These are phyloP conservation scores for Dactylella cylindrospora DNA, from an alignment of 2,329 filamentous ascomycete species.

Conservation along the genomic window DNA sequence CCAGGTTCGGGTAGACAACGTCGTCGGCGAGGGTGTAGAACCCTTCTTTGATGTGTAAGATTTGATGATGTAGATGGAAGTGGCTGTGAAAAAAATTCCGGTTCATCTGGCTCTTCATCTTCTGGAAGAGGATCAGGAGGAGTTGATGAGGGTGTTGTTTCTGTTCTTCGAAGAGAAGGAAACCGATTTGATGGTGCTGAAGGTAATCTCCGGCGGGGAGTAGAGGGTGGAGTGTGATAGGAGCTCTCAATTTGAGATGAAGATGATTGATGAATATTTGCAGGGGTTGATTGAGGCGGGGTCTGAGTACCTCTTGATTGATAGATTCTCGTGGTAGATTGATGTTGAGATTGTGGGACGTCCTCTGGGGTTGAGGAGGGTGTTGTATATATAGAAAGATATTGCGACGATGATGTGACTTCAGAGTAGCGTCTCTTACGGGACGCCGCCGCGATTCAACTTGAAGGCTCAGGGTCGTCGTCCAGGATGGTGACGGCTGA, in stretches of 20 bases:
- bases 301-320: conserved; percentile 5
- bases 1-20: conserved; percentile 28
- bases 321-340: not conserved
- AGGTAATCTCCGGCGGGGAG: conserved; percentile 21
- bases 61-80: conserved; percentile 20
- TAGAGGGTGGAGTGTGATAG: conserved; percentile 16
- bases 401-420: conserved; percentile 25
- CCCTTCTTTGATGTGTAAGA: conserved; percentile 17
- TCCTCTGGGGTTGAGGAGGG: conserved; percentile 34
- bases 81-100: conserved; percentile 27
- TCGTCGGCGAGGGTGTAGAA: conserved; percentile 12
- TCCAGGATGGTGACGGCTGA: not conserved
- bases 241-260: conserved; percentile 1
- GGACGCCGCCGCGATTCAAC: conserved; percentile 42
- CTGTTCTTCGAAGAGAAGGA: conserved; percentile 29
- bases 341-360: not conserved
- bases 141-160: conserved; percentile 37
- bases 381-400: conserved; percentile 18
- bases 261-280: conserved; percentile 2
- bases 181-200: conserved; percentile 18
- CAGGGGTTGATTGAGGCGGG: conserved; percentile 1
- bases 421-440: conserved; percentile 43
- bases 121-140: conserved; percentile 13
- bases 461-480: conserved; percentile 26
- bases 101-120: conserved; percentile 17